Evolutionary conservation across 202 grass and related monocot species (phyloP), one percentile per base, ranked within the genome.

Genomic region (Schoenoplectus triqueter): DNA sequence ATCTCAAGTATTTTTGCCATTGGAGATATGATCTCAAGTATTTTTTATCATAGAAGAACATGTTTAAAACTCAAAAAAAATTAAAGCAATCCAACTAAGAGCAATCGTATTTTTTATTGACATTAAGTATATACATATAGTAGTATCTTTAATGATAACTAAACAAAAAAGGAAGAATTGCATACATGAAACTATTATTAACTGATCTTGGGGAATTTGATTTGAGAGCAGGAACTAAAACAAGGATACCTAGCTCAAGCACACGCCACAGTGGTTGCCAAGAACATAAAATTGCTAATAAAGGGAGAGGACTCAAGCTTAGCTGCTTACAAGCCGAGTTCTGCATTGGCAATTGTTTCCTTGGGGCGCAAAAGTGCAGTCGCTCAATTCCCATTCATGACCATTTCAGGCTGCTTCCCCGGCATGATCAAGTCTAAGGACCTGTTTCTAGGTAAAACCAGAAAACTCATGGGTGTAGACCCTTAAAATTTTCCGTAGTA

Each of bases 281-380:
- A 89, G 66, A 92, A 92, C 88, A 66, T 92, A 50, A 92, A 89
- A 48, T 44, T 87, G 57, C 64, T 88, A 45, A 81, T 89, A 47
- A 79, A 89, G 2, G 90, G 90, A 40, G 78, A 14, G 14, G 81
- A 85, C 20, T 17, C 18, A 4, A 68, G 66, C 2, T 80, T 92
- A 54, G 69, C 83, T 15, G 62, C 74, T 48, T 92, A 89, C 54
- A 92, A 92, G 54, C 76, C 87, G 31, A 78, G 85, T 18, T 10
- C 49, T 0, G 13, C 83, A 79, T 31, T 82, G 8, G 85, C 86
- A 21, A 76, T 90, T 41, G 88, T 92, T 50, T 92, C 91, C 9
- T 84, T 86, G 10, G 85, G 85, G 2, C 85, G 84, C 66, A 87
- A 85, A 69, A 82, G 62, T 46, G 87, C 69, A 3, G 82, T 89